Evolutionary conservation across 352 stramenopile genomes (phyloP).

Genomic region (Pythium grandisporangium): DNA sequence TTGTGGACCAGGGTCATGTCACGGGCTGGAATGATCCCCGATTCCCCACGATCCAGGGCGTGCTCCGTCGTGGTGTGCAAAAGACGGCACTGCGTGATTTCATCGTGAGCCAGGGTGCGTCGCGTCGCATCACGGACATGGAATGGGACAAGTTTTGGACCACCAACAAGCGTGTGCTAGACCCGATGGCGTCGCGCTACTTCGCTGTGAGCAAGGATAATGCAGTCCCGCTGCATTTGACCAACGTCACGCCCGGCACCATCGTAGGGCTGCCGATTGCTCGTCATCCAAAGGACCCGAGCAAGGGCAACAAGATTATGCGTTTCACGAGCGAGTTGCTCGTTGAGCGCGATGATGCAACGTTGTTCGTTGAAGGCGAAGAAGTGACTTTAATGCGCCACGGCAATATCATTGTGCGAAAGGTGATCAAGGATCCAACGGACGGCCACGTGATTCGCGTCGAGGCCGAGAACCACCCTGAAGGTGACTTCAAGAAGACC

Average conservation of each 20-base stretch:
- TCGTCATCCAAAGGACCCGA: conserved; percentile 74
- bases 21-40: conserved; percentile 97
- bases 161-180: conserved; percentile 98
- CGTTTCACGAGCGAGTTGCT: conserved; percentile 87
- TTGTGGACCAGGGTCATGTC: conserved; percentile 96
- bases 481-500: conserved; percentile 92
- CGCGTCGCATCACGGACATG: conserved; percentile 96
- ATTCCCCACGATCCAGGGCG: conserved; percentile 97
- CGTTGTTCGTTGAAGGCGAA: conserved; percentile 92
- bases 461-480: conserved; percentile 65
- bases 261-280: conserved; percentile 56
- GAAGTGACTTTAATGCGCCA: conserved; percentile 97
- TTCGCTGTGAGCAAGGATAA: conserved; percentile 93
- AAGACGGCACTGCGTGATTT: conserved; percentile 94
- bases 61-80: conserved; percentile 94
- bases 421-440: conserved; percentile 51
- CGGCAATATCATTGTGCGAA: conserved; percentile 87
- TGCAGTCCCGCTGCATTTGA: conserved; percentile 85
- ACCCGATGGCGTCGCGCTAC: conserved; percentile 93
- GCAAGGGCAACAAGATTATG: conserved; percentile 79
- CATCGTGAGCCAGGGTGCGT: conserved; percentile 96
- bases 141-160: conserved; percentile 99
- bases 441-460: conserved; percentile 45
- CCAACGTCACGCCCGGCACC: conserved; percentile 50
- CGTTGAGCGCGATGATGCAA: conserved; percentile 94